Percentiles rank a stretch among this genome's conserved stretches.
Conservation (phyloP, 257 asterid genomes). For the Petunia axillaris region DNA sequence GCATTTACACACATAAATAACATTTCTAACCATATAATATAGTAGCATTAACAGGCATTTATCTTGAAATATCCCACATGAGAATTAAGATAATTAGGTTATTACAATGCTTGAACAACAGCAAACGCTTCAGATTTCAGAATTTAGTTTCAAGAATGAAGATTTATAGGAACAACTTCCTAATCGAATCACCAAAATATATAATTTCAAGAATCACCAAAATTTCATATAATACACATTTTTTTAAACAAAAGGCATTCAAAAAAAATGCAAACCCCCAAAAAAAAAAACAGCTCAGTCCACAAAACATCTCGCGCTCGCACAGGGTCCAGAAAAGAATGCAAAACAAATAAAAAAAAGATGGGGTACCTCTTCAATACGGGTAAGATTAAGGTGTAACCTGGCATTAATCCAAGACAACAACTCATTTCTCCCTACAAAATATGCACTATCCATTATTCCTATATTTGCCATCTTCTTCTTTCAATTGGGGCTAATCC, state of each 20-base stretch:
- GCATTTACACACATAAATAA: neutral
- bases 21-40: neutral
- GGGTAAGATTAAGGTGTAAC: slow-evolving; percentile 79
- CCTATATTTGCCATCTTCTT: slow-evolving; percentile 76
- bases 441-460: slow-evolving; percentile 91
- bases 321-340: neutral
- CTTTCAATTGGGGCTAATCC: neutral
- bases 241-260: neutral
- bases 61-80: slow-evolving; percentile 8
- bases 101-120: too few relatives aligned
- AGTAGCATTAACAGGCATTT: neutral
- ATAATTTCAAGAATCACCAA: neutral
- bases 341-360: neutral
- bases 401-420: slow-evolving; percentile 81
- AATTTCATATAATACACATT: neutral
- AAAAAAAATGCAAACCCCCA: neutral
- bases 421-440: slow-evolving; percentile 89
- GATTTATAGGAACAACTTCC: slow-evolving; percentile 2
- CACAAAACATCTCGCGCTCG: neutral
- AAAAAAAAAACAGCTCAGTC: neutral
- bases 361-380: slow-evolving; percentile 77
- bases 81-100: slow-evolving; percentile 4
- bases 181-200: neutral
- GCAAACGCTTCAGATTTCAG: too few relatives aligned
- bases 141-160: neutral